Base-by-base conservation (phyloP, 2,329 filamentous ascomycete species). In the Cryoendolithus antarcticus region DNA sequence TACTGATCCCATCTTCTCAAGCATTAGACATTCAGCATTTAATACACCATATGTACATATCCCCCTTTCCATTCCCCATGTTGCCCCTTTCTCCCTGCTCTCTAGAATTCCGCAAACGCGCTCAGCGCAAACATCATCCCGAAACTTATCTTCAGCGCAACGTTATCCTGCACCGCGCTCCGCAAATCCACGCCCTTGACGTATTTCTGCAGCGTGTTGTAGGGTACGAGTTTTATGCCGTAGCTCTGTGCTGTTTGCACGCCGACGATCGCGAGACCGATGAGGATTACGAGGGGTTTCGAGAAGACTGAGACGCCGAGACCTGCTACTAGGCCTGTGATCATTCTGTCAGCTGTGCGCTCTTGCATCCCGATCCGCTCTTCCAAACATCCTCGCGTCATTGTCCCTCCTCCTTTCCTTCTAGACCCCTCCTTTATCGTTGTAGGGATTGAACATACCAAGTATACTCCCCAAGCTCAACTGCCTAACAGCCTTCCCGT, bases 101-200 rank as follows among this genome's bases (percentile, higher is more conserved):
- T 8, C 7, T 27, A 75, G 41, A 80, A 69, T 37, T 65, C 59
- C 52, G 69, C 69, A 67, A 82, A 81, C 2, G 73, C 75, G 35
- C 80, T 80, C 53, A 86, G 61, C 19, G 79, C 73, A 61, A 86
- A 86, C 21, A 82, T 81, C 32, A 75, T 53, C n/a, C 77, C 75
- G 57, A 88, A 86, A 3, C 78, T 76, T 13, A 78, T 56, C 54
- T 80, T 81, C 55, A 82, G 80, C 11, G 72, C 72, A 2, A 74
- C 70, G 48, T 77, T 73, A 44, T 71, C 66, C 49, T 71, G 66
- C 38, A 80, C 60, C 34, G 70, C 62, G 4, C 65, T 66, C 34
- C 64, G 58, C 12, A 75, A 43, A 49, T 75, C 64, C 19, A 72
- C 61, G 24, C 60, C 59, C 40, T 64, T 66, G 39, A 72, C 58